These are phyloP conservation scores for Phyllosticta ampelicida DNA, from an alignment of 2,329 filamentous ascomycete species.

Conservation along the genomic window DNA sequence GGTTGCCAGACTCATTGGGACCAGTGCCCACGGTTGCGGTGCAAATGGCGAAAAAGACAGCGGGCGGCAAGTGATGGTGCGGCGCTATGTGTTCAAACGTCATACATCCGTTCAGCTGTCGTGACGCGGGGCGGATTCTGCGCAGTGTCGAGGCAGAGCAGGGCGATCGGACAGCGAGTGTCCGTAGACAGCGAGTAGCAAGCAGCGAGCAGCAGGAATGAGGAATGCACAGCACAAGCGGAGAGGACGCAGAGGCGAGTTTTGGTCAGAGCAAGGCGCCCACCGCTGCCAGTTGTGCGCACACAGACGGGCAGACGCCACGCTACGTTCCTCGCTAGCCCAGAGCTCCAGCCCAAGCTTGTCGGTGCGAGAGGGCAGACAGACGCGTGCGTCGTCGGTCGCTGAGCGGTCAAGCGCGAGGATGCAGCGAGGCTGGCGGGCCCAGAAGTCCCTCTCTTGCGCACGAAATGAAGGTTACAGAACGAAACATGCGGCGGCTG, in stretches of 20 bases:
- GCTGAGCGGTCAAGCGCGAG: background rate
- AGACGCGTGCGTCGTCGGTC: background rate
- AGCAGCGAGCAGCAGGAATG: too few relatives aligned
- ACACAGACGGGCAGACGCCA: background rate
- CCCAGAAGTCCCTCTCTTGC: too few relatives aligned
- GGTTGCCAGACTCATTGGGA: background rate
- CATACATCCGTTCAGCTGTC: background rate
- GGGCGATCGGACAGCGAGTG: conserved; percentile 3
- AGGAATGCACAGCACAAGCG: background rate
- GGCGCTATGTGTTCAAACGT: background rate
- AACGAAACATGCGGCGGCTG: background rate
- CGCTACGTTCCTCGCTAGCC: background rate
- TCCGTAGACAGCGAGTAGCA: too few relatives aligned
- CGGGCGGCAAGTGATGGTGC: too few relatives aligned
- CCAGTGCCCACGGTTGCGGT: background rate
- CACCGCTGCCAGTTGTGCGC: background rate
- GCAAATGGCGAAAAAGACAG: too few relatives aligned
- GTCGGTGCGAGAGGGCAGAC: background rate
- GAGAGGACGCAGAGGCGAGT: background rate
- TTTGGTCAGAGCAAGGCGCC: background rate
- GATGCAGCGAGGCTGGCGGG: too few relatives aligned
- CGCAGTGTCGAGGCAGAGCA: background rate
- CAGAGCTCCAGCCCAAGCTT: background rate
- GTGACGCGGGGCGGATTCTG: conserved; percentile 2
- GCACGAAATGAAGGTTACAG: background rate